phyloP scores from a whole-genome alignment of 495 filamentous ascomycete species.

The Acidiella bohemica region DNA sequence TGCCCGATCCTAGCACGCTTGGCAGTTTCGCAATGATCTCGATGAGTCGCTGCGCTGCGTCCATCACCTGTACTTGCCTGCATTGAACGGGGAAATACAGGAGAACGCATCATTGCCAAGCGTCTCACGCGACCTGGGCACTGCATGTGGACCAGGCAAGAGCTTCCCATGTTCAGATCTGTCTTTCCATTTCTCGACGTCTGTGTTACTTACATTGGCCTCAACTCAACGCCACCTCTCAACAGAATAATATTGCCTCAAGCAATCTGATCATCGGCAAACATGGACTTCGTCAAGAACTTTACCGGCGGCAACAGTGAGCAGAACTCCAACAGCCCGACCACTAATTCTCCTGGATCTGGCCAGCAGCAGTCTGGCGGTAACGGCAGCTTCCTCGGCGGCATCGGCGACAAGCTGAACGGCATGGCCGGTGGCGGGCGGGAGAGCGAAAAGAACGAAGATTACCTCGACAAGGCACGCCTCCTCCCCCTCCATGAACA shows the following conservation, averaged over 20 bases:
- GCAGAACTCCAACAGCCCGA: constrained; percentile 4
- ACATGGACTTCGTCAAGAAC: constrained; percentile 31
- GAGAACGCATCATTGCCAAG: no score
- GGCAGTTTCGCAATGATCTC: no score
- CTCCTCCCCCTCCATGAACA: not conserved
- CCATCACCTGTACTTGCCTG: no score
- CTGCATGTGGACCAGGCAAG: no score
- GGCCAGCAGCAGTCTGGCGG: constrained; percentile 20
- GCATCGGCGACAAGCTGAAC: constrained; percentile 44
- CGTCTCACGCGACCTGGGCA: no score
- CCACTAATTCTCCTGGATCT: not conserved
- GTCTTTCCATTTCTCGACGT: not conserved
- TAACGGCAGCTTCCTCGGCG: constrained; percentile 38
- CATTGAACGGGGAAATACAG: no score
- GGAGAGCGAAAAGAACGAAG: constrained; percentile 51
- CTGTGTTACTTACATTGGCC: not conserved
- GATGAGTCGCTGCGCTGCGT: no score
- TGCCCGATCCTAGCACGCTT: not conserved
- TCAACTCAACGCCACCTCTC: not conserved
- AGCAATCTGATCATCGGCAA: no score
- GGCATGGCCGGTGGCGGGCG: constrained; percentile 47
- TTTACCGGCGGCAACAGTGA: constrained; percentile 16
- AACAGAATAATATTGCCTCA: no score
- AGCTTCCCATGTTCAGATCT: no score
- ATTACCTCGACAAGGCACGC: constrained; percentile 51